Evolutionary conservation across 768 basidiomycete genomes (phyloP).

Genomic region (Galerina sulciceps): DNA sequence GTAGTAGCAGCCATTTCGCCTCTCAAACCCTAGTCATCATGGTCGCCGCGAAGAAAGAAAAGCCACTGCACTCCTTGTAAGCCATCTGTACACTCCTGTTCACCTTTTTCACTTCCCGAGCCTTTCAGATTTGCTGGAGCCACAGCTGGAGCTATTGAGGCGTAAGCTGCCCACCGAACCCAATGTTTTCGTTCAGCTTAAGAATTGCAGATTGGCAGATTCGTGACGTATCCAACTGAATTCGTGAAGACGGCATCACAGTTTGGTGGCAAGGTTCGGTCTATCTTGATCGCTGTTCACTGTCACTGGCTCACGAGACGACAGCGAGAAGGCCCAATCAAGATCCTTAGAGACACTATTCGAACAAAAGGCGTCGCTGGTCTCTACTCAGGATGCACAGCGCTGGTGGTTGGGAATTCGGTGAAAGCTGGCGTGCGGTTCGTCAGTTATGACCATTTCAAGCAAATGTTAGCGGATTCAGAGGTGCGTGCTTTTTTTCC

Average conservation of each 20-base stretch:
- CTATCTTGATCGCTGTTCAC: neutral
- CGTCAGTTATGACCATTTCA: constrained; percentile 93
- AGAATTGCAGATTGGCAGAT: constrained; percentile 53
- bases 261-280: constrained; percentile 75
- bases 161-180: constrained; percentile 52
- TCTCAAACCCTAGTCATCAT: constrained; percentile 15
- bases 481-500: constrained; percentile 53
- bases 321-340: constrained; percentile 67
- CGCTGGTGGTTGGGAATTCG: constrained; percentile 90
- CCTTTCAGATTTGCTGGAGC: constrained; percentile 73
- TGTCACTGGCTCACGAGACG: neutral
- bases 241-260: constrained; percentile 94
- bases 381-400: constrained; percentile 92
- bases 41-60: constrained; percentile 70
- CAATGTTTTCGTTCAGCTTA: constrained; percentile 27
- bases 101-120: neutral
- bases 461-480: constrained; percentile 77
- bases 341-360: constrained; percentile 77
- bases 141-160: constrained; percentile 92
- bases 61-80: constrained; percentile 61
- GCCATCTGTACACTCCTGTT: neutral
- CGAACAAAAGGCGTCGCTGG: constrained; percentile 77
- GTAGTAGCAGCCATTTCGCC: no score
- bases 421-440: constrained; percentile 96
- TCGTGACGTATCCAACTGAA: constrained; percentile 88